Percentiles rank a stretch among this genome's conserved stretches.
These are phyloP conservation scores for Suillus spraguei DNA, from an alignment of 768 basidiomycete genomes.

Conservation along the genomic window DNA sequence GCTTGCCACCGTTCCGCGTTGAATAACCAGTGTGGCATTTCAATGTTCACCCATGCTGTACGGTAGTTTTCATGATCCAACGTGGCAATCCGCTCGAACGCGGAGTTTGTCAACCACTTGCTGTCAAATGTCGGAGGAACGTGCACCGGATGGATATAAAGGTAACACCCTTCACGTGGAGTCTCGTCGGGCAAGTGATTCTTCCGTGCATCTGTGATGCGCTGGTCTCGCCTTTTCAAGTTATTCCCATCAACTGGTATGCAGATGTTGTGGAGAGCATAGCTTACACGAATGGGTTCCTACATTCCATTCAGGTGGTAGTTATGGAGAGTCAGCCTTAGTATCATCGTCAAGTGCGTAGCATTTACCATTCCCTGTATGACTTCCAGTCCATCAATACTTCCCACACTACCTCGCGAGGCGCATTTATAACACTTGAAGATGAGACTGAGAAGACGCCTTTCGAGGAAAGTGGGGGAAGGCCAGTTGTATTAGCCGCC, in stretches of 20 bases:
- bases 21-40: conserved; percentile 50
- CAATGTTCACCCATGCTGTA: conserved; percentile 54
- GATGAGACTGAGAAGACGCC: conserved; percentile 52
- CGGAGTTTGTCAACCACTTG: conserved; percentile 34
- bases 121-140: conserved; percentile 62
- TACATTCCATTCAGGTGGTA: conserved; percentile 25
- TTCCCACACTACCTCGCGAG: conserved; percentile 61
- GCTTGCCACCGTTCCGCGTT: conserved; percentile 64
- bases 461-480: conserved; percentile 42
- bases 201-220: conserved; percentile 43
- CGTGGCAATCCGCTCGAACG: conserved; percentile 47
- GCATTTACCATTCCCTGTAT: conserved; percentile 62
- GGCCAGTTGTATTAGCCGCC: conserved; percentile 13
- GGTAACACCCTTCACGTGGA: conserved; percentile 47
- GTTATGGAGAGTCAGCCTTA: conserved; percentile 7
- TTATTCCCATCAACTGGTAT: conserved; percentile 7
- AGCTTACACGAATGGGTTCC: conserved; percentile 71
- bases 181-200: conserved; percentile 45
- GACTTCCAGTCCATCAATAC: conserved; percentile 60
- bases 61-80: conserved; percentile 57
- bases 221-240: conserved; percentile 48
- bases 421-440: conserved; percentile 60
- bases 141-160: conserved; percentile 53
- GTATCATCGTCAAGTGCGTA: background rate
- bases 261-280: background rate